Base-by-base conservation (phyloP, 306 rosid genomes). In the Prunus fruticosa region DNA sequence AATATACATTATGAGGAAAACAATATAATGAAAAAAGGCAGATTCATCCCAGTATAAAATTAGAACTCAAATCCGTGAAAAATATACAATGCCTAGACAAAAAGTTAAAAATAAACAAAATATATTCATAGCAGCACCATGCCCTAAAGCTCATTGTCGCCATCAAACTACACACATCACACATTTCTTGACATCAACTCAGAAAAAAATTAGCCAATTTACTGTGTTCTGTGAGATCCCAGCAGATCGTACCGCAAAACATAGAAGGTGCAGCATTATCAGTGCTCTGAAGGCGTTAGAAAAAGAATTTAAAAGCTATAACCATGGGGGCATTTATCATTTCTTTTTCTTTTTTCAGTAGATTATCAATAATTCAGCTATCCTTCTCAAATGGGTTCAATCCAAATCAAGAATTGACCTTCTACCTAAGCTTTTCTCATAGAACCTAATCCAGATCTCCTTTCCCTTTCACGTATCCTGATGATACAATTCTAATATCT, bases 311-410 rank as follows among this genome's bases (percentile, higher is more conserved):
- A 6, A 38, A 38, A 38, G 43, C 9, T 38, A 38, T 38, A 38
- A 38, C 9, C 43, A 38, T 38, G 43, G 43, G 43, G 43, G 43
- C 43, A 38, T 38, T 34, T 38, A 38, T 38, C 8, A 38, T 38
- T 6, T 38, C 9, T 38, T 38, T 7, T 7, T 38, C 10, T 38
- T 38, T n/a, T 8, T 22, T 56, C 56, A 14, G 56, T 16, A 51
- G 60, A 18, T 52, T 34, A 52, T 9, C 4, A 52, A 70, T 5
- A 51, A 50, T 70, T 70, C 47, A 70, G 62, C 62, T 51, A 52
- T 69, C 74, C 32, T 49, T 16, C 22, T 69, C 74, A 27, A 32
- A 69, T 9, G 60, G 74, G 63, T 70, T 19, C 47, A 52, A 52
- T 28, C 34, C 3, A 71, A 11, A 51, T 70, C 65, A 38, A 71